These are phyloP conservation scores for Pythium oligandrum DNA, from an alignment of 352 stramenopile genomes.

Conservation along the genomic window DNA sequence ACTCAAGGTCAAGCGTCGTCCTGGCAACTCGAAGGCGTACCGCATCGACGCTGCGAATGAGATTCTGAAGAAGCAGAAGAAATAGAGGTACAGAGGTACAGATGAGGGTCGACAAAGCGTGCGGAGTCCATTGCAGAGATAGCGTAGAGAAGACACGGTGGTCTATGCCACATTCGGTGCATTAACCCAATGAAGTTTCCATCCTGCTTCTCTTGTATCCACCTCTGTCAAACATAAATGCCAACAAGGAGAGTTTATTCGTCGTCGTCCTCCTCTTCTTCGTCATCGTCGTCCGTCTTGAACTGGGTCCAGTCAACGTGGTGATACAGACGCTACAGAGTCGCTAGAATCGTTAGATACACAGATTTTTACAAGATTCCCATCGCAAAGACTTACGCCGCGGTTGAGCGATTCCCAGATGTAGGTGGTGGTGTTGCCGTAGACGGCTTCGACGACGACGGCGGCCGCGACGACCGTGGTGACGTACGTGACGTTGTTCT, in stretches of 20 bases:
- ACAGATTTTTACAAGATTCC: background rate
- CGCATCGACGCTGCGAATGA: constrained; percentile 75
- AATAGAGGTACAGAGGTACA: background rate
- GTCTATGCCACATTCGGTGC: too few relatives aligned
- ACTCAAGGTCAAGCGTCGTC: constrained; percentile 89
- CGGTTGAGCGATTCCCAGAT: constrained; percentile 84
- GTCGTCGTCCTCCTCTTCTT: constrained; percentile 74
- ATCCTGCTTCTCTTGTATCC: too few relatives aligned
- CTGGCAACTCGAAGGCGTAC: constrained; percentile 85
- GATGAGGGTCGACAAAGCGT: too few relatives aligned
- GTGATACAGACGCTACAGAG: constrained; percentile 72
- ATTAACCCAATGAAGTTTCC: too few relatives aligned
- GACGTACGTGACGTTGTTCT: constrained; percentile 79
- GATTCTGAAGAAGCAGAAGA: constrained; percentile 56
- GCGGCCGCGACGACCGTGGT: constrained; percentile 66
- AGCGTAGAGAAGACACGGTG: too few relatives aligned
- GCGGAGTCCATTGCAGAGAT: too few relatives aligned
- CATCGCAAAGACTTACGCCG: constrained; percentile 45
- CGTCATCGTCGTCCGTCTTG: constrained; percentile 71
- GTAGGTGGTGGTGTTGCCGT: constrained; percentile 61
- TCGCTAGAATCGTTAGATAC: background rate
- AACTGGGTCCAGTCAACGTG: constrained; percentile 88
- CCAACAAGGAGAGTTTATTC: constrained; percentile 19
- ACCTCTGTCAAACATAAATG: too few relatives aligned
- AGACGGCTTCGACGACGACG: constrained; percentile 67